Base-by-base conservation (phyloP, 148 eudicot species). In the Camellia sinensis region DNA sequence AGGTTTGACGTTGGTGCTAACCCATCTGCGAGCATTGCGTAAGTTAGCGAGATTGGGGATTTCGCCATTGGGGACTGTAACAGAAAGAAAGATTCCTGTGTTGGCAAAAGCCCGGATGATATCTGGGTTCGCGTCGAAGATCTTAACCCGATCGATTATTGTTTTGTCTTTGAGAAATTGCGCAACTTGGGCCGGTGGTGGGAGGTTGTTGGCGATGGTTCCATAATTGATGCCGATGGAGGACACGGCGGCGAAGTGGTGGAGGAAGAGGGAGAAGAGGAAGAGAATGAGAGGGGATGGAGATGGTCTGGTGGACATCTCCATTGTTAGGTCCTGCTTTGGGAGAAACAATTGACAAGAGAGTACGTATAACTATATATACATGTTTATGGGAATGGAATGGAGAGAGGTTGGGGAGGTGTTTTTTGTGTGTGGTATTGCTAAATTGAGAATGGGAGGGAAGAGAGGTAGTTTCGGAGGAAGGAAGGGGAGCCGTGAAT, bases 31-130 rank as follows among this genome's bases (percentile, higher is more conserved):
- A 3, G 98, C 98, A 3, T 40, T 37, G 1, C 75, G 53, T 3
- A 59, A 71, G 73, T 90, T 72, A 2, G 84, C 85, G 48, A 94
- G 87, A 17, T 60, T 67, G 1, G 94, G 92, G 60, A 94, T 92
- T 37, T 89, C 92, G 14, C 91, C 92, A 45, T 94, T 94, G 3
- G 97, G 94, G 5, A 89, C 85, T 12, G 98, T 89, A 62, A 94
- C 82, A 10, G 94, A 85, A 11, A 94, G 86, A 37, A 81, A 73
- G 60, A 94, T 87, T 1, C 90, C 90, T 17, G 90, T 87, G 82
- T 83, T 79, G 74, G 97, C 97, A 76, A 94, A 94, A 1, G 92
- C 94, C 3, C 83, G 73, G 63, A 94, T 85, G 44, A 92, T 78
- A 45, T 90, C 92, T 0, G 89, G 87, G 83, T 92, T 92, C 70